phyloP scores from a whole-genome alignment of 192 early-diverging fungal species.

The Geranomyces michiganensis region DNA sequence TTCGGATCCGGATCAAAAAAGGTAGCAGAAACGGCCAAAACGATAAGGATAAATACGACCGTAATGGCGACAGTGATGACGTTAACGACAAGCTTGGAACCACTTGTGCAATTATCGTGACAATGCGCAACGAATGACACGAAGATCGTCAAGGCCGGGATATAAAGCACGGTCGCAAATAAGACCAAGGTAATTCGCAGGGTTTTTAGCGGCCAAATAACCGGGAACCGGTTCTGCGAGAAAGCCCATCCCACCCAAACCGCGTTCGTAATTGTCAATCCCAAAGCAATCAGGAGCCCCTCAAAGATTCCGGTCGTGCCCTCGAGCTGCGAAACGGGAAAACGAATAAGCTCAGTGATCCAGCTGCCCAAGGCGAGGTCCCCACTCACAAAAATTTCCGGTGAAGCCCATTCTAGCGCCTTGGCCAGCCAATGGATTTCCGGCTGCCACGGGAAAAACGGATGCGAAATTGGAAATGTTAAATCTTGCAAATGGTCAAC shows the following conservation, averaged over 20 bases:
- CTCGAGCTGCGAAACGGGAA: slow-evolving; percentile 5
- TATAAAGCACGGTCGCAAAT: slow-evolving; percentile 47
- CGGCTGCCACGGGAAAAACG: slow-evolving; percentile 40
- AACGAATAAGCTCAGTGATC: neutral
- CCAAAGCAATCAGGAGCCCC: slow-evolving; percentile 26
- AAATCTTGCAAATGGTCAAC: slow-evolving; percentile 54
- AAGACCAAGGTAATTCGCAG: slow-evolving; percentile 42
- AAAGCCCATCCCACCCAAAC: slow-evolving; percentile 51
- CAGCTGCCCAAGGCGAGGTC: neutral
- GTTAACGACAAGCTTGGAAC: slow-evolving; percentile 28
- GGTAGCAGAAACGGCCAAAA: slow-evolving; percentile 42
- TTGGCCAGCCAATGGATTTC: slow-evolving; percentile 43
- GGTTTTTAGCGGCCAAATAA: slow-evolving; percentile 52
- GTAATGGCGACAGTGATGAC: slow-evolving; percentile 34
- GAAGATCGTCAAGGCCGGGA: slow-evolving; percentile 41
- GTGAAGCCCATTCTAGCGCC: slow-evolving; percentile 37
- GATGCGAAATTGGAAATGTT: slow-evolving; percentile 34
- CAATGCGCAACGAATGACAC: slow-evolving; percentile 25
- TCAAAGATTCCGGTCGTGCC: slow-evolving; percentile 20
- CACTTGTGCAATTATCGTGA: too few relatives aligned
- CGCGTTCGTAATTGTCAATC: slow-evolving; percentile 38
- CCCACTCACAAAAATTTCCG: slow-evolving; percentile 39
- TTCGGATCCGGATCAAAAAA: slow-evolving; percentile 52
- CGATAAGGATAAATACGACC: slow-evolving; percentile 45
- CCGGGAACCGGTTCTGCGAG: slow-evolving; percentile 45